These are phyloP conservation scores for Stylosanthes scabra DNA, from an alignment of 331 rosid genomes.

Conservation along the genomic window DNA sequence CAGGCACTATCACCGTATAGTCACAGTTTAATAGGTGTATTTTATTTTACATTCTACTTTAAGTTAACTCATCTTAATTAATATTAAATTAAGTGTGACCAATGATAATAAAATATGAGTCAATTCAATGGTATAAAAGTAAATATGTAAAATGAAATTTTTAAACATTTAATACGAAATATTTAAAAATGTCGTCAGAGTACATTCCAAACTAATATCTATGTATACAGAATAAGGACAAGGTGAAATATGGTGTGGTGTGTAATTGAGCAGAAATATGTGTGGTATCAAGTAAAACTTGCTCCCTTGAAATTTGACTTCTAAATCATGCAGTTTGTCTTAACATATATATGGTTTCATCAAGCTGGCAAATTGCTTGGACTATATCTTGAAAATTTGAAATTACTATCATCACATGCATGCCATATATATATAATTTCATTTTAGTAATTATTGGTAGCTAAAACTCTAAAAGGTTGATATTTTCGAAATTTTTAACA, in stretches of 20 bases:
- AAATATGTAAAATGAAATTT: no score
- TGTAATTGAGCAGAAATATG: slow-evolving; percentile 42
- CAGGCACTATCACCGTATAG: no score
- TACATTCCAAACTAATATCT: slow-evolving; percentile 28
- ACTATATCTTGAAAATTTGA: slow-evolving; percentile 8
- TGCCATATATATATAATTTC: not conserved
- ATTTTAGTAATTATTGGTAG: no score
- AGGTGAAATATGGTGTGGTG: slow-evolving; percentile 44
- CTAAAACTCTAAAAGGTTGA: no score
- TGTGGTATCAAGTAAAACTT: slow-evolving; percentile 52
- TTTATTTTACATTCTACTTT: not conserved
- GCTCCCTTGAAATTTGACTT: slow-evolving; percentile 40
- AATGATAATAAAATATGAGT: not conserved
- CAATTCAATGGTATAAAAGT: no score
- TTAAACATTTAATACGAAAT: no score
- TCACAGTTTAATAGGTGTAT: no score
- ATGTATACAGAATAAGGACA: slow-evolving; percentile 25
- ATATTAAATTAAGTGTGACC: not conserved
- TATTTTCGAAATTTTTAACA: not conserved
- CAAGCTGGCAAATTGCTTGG: slow-evolving; percentile 38
- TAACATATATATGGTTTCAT: slow-evolving; percentile 32
- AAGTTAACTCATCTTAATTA: no score
- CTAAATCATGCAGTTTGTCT: slow-evolving; percentile 36
- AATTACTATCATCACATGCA: not conserved
- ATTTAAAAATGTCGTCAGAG: slow-evolving; percentile 20